Base-by-base conservation (phyloP, 192 early-diverging fungal genomes). In the Chytriomyces confervae region DNA sequence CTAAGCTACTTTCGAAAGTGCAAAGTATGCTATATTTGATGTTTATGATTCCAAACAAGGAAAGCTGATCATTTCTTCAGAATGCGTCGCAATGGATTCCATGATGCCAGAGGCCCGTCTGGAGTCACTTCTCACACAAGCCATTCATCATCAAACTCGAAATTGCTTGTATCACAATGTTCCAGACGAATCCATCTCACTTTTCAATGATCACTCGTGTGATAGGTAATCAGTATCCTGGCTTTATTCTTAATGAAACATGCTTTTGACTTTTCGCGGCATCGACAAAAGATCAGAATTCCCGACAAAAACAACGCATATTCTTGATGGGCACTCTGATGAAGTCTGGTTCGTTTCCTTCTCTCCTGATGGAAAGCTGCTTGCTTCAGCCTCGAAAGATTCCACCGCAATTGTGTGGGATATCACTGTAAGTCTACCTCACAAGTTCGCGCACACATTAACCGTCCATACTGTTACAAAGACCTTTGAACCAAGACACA, bases 261-360 rank as follows among this genome's bases (percentile, higher is more conserved):
- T 44, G 16, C 46, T 76, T 45, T 67, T 66, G 50, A 24, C 20
- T 16, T 75, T 27, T 27, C 24, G 0, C 24, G 29, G 60, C 27
- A 13, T 49, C 68, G 7, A 69, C 69, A 63, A 24, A 78, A 64
- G 66, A 53, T 27, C 43, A 11, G 48, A 48, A 53, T 85, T 83
- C 63, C 84, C 76, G 57, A 50, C 29, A 80, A 83, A 16, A 83
- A 92, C 91, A 0, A 90, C 88, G 5, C 83, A 89, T 50, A 83
- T 94, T 13, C 81, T 92, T 45, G 90, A 85, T 62, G 91, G 90
- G 13, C 97, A 99, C 84, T 79, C 80, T 0, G 94, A 98, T 81
- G 96, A 99, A 84, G 96, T 99, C 7, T 99, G 97, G 98, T 95
- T 93, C 76, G 85, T 98, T 66, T 87, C 91, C 5, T 99, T 97